phyloP scores from a whole-genome alignment of 2,329 filamentous ascomycete species.

The Microthyrium microscopicum region DNA sequence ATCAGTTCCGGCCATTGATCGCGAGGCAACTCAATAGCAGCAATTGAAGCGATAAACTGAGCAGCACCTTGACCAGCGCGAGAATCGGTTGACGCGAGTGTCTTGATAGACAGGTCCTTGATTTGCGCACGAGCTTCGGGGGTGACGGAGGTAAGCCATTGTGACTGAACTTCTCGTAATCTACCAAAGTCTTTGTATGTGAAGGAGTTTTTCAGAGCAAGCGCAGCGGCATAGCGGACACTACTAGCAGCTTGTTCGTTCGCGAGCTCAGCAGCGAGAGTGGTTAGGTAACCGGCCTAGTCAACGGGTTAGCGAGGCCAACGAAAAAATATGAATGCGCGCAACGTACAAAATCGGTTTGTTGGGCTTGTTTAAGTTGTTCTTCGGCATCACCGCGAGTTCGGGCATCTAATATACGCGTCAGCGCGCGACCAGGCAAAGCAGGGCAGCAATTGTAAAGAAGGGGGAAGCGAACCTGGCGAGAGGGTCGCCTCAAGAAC shows the following conservation, averaged over 20 bases:
- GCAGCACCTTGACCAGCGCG: constrained; percentile 80
- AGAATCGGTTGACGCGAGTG: constrained; percentile 60
- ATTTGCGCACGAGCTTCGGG: constrained; percentile 69
- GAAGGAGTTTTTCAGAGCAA: constrained; percentile 97
- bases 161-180: constrained; percentile 76
- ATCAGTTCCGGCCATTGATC: constrained; percentile 91
- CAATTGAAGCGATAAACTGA: constrained; percentile 90
- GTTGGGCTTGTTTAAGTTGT: constrained; percentile 81
- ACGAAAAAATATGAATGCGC: constrained; percentile 17
- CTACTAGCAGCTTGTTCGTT: constrained; percentile 71
- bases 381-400: constrained; percentile 85
- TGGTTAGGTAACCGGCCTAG: constrained; percentile 81
- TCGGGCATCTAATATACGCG: constrained; percentile 51
- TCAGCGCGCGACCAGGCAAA: constrained; percentile 17
- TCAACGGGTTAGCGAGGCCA: constrained; percentile 3
- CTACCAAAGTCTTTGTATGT: constrained; percentile 77
- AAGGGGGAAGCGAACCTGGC: constrained; percentile 47
- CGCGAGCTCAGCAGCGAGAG: constrained; percentile 83
- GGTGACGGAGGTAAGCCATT: constrained; percentile 79
- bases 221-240: constrained; percentile 85
- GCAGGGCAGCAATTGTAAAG: constrained; percentile 7
- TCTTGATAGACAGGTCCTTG: constrained; percentile 81
- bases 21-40: constrained; percentile 82
- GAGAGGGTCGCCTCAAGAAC: constrained; percentile 96
- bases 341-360: constrained; percentile 78